Base-by-base conservation (phyloP, 1,139 yeast genomes). In the Hanseniaspora uvarum region DNA sequence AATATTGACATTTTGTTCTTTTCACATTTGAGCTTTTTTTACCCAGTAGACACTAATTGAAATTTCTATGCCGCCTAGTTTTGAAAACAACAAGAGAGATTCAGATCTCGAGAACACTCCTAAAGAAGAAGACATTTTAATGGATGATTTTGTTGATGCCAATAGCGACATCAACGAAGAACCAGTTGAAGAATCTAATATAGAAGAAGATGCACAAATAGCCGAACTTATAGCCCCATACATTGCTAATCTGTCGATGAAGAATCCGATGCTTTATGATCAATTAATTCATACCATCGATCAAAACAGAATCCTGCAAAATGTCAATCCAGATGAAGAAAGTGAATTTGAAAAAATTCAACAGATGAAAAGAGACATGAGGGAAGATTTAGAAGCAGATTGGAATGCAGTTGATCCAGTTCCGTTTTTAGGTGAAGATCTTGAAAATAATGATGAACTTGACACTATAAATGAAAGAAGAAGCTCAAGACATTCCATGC, bases 391-490 rank as follows among this genome's bases (percentile, higher is more conserved):
- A n/a, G 55, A 53, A 24, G 49, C 45, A 37, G 55, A 47, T 41
- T 49, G 53, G 53, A 49, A 49, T 41, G 47, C 53, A 14, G 53
- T 49, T 24, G 53, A 49, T 36, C 53, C 53, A 21, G 53, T 49
- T 26, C 53, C 38, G 4, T 49, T 49, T 34, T 37, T 49, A 21
- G 53, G 53, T 1, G 53, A 49, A 36, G 53, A 41, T 16, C 4
- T 11, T 14, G 24, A 21, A 2, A 37, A 8, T 18, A 39, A 14
- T 8, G 33, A 30, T 4, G 52, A 47, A 4, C 10, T 6, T 5
- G 12, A 31, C 7, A 18, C 44, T 8, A 23, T 23, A 6, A 10
- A 38, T 7, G 46, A 28, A 3, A 16, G 34, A 41, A 18, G 34
- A 41, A 41, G 46, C 46, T 41, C 46, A 18, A 41, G 46, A 30